Conservation (phyloP, 108 stramenopile species). For the Pseudonitzschia delicatissima region DNA sequence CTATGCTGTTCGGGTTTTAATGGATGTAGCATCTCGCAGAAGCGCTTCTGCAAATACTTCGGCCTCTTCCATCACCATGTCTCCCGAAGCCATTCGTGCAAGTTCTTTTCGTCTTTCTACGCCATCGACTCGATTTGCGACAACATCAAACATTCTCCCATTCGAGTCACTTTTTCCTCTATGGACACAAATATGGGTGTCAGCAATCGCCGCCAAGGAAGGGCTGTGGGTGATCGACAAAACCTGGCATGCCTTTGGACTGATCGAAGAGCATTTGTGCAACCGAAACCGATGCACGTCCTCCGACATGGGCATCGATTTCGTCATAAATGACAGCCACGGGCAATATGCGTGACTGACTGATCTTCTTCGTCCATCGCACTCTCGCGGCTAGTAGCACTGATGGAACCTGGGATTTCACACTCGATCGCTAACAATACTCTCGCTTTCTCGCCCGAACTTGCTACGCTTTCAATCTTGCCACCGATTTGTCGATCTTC, state of each 20-base stretch:
- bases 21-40: conserved; percentile 45
- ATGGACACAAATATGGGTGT: conserved; percentile 70
- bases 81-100: conserved; percentile 78
- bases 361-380: not conserved
- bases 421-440: conserved; percentile 80
- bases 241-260: conserved; percentile 58
- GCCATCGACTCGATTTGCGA: conserved; percentile 44
- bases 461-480: conserved; percentile 61
- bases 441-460: conserved; percentile 77
- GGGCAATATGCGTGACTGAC: conserved; percentile 26
- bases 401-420: conserved; percentile 69
- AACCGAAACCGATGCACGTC: conserved; percentile 74
- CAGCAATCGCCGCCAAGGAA: conserved; percentile 73
- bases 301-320: conserved; percentile 86
- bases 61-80: conserved; percentile 70
- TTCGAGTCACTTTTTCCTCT: conserved; percentile 14
- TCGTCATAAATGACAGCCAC: conserved; percentile 81
- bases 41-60: conserved; percentile 76
- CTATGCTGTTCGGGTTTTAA: not conserved
- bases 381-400: conserved; percentile 23
- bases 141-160: conserved; percentile 20
- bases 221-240: conserved; percentile 80
- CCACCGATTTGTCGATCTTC: conserved; percentile 19
- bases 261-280: conserved; percentile 73
- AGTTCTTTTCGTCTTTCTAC: conserved; percentile 60